These are phyloP conservation scores for Oryza nivara DNA, from an alignment of 176 grass and related monocot species.

Conservation along the genomic window DNA sequence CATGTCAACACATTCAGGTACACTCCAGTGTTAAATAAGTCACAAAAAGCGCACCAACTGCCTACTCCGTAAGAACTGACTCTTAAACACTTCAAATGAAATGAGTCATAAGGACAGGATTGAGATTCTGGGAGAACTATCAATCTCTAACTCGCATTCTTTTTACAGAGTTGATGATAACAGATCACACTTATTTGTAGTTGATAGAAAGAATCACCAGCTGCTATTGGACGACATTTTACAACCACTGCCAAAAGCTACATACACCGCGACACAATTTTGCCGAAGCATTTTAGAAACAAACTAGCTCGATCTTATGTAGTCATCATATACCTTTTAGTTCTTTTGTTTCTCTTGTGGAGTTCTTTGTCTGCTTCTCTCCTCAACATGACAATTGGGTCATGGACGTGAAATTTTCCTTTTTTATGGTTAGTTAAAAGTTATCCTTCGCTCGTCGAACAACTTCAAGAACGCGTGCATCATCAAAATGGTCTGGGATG, in stretches of 20 bases:
- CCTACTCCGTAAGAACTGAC: neutral
- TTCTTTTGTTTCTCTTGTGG: constrained; percentile 43
- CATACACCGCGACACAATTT: constrained; percentile 53
- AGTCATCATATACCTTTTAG: constrained; percentile 34
- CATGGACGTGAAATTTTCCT: constrained; percentile 13
- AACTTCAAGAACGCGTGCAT: constrained; percentile 70
- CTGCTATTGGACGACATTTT: constrained; percentile 27
- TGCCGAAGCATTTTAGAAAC: constrained; percentile 43
- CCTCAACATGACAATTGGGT: constrained; percentile 36
- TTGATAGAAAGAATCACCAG: constrained; percentile 50
- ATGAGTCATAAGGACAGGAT: neutral
- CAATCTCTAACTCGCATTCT: neutral
- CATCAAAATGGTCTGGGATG: constrained; percentile 72
- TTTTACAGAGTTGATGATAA: constrained; percentile 34
- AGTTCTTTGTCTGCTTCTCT: constrained; percentile 30
- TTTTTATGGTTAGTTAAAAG: constrained; percentile 61
- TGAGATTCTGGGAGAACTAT: constrained; percentile 1
- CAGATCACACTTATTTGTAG: constrained; percentile 37
- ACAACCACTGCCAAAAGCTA: constrained; percentile 50
- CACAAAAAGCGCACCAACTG: neutral
- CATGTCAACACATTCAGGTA: neutral
- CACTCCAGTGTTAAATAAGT: neutral
- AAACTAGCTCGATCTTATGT: constrained; percentile 28
- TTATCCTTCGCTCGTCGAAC: constrained; percentile 83
- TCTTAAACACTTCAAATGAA: neutral